Evolutionary conservation across 164 flowering plant genomes (phyloP), one percentile per base, ranked within the genome.

Genomic region (Sextonia rubra): DNA sequence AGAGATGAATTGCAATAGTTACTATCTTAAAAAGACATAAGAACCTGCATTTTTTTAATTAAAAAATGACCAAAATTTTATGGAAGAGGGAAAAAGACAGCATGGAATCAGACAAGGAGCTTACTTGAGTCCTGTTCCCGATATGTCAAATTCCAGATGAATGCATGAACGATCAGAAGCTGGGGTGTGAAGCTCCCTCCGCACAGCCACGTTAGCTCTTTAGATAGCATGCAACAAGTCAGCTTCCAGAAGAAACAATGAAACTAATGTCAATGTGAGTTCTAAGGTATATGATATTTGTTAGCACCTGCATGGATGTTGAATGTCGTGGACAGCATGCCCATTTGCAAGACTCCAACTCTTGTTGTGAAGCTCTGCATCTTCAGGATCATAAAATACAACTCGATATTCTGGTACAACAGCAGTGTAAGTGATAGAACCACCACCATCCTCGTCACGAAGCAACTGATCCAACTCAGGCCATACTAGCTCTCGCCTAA

Each of bases 81-180:
- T 37, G 44, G 44, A 37, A 37, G 44, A 9, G n/a, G n/a, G n/a
- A 18, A 15, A 52, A 52, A 52, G 58, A 14, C 44, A 37, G 1
- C 4, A 15, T 52, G 58, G 97, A 88, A 61, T 94, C 87, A 73
- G 44, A 37, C 6, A 5, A 78, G 62, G 18, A 78, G 83, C 93
- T 86, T 84, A 96, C 99, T 63, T 8, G 27, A 96, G 85, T 70
- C 97, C 98, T 66, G 91, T 89, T 76, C 92, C 92, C 27, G 94
- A 81, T 44, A 96, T 90, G 78, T 96, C 98, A 75, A 96, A 93
- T 77, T 96, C 99, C 79, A 96, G 80, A 86, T 96, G 99, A 68
- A 82, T 96, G 88, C 99, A 96, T 69, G 99, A 96, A 63, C 99
- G 94, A 76, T 93, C 98, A 47, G 99, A 96, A 70, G 79, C 87